These are phyloP conservation scores for Haemoproteus tartakovskyi DNA, from an alignment of 169 alveolate species.

Conservation along the genomic window DNA sequence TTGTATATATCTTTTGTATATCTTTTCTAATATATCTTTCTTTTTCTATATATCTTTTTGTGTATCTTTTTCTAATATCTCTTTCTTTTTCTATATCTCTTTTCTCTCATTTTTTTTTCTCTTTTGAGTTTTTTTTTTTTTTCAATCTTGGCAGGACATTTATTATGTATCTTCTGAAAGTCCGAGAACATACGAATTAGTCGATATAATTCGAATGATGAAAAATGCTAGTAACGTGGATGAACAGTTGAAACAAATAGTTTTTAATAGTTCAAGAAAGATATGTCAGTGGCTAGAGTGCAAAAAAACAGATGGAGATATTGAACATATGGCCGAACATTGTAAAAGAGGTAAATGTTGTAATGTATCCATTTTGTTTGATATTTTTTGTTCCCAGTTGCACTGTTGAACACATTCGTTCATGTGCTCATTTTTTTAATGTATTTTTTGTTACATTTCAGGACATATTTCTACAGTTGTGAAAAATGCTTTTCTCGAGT, in stretches of 20 bases:
- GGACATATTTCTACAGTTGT: constrained; percentile 61
- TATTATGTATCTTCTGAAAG: constrained; percentile 30
- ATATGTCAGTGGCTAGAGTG: constrained; percentile 3
- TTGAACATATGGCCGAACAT: background rate
- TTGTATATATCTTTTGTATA: too few relatives aligned
- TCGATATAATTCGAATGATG: constrained; percentile 16
- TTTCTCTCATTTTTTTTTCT: background rate
- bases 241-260: background rate
- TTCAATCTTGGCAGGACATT: constrained; percentile 10
- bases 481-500: constrained; percentile 67
- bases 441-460: too few relatives aligned
- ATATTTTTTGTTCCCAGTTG: too few relatives aligned
- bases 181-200: constrained; percentile 37
- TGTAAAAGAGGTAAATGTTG: constrained; percentile 32
- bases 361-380: background rate
- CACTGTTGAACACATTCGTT: too few relatives aligned
- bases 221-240: constrained; percentile 2
- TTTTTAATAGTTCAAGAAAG: constrained; percentile 24
- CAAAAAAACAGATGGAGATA: background rate
- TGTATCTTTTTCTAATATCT: background rate
- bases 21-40: background rate
- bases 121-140: background rate
- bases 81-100: background rate
- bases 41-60: background rate
- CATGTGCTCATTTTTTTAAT: too few relatives aligned